Evolutionary conservation across 1,284 basidiomycete genomes (phyloP).

Genomic region (Moesziomyces sp.): DNA sequence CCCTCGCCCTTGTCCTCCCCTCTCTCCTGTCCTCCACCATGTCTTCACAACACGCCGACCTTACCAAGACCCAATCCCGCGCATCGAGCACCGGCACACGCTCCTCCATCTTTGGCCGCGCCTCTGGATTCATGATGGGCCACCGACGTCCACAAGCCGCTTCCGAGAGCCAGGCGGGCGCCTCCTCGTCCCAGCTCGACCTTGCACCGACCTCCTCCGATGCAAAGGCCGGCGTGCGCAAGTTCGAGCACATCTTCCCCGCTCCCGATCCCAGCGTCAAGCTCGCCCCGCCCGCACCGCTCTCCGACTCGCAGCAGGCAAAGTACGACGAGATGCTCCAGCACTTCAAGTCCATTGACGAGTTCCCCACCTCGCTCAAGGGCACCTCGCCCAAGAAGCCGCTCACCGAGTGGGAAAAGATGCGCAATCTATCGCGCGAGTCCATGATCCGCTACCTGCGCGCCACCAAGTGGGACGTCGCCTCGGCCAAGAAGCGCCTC

Average conservation of each 20-base stretch:
- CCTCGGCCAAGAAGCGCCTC: constrained; percentile 63
- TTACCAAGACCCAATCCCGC: constrained; percentile 33
- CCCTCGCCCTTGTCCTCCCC: not conserved
- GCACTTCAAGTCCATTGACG: constrained; percentile 45
- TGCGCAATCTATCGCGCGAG: constrained; percentile 63
- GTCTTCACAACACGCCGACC: constrained; percentile 20
- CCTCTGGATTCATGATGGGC: constrained; percentile 42
- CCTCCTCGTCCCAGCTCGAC: constrained; percentile 5
- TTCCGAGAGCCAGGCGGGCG: constrained; percentile 17
- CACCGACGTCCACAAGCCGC: constrained; percentile 26
- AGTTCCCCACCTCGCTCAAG: constrained; percentile 51
- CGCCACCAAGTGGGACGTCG: constrained; percentile 68
- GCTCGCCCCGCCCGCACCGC: constrained; percentile 33
- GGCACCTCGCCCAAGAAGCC: constrained; percentile 32
- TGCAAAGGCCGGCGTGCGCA: constrained; percentile 11
- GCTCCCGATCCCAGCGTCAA: constrained; percentile 50
- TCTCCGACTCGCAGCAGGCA: constrained; percentile 47
- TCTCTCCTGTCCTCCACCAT: constrained; percentile 22
- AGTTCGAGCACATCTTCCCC: constrained; percentile 53
- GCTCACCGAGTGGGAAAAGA: constrained; percentile 64
- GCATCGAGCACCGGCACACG: constrained; percentile 32
- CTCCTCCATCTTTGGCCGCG: constrained; percentile 38
- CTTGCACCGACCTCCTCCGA: constrained; percentile 3
- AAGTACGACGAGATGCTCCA: constrained; percentile 55
- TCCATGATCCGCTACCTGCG: constrained; percentile 67